Conservation (phyloP, 108 stramenopile species). For the Cyclostephanos invisitatus region DNA sequence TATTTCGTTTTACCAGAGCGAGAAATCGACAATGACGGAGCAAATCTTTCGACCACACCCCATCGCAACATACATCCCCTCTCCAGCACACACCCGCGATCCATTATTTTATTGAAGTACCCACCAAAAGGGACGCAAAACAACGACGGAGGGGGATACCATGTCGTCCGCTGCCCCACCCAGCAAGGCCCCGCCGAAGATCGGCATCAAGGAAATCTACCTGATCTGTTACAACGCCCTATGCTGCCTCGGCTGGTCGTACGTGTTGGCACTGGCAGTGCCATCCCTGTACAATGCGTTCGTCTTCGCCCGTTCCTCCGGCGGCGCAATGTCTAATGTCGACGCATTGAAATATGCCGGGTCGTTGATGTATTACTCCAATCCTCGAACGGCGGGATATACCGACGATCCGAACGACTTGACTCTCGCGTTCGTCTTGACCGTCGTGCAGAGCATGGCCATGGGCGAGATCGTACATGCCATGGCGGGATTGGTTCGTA, state of each 20-base stretch:
- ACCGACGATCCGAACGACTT: constrained; percentile 21
- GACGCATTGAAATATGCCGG: constrained; percentile 24
- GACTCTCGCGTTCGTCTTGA: constrained; percentile 49
- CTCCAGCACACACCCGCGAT: too few relatives aligned
- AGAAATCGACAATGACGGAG: too few relatives aligned
- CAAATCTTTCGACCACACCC: too few relatives aligned
- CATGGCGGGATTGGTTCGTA: constrained; percentile 87
- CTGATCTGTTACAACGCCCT: constrained; percentile 86
- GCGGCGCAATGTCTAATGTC: not conserved
- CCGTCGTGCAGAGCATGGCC: constrained; percentile 75
- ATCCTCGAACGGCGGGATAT: constrained; percentile 51
- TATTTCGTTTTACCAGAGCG: too few relatives aligned
- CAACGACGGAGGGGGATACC: not conserved
- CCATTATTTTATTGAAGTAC: too few relatives aligned
- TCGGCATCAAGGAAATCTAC: constrained; percentile 67
- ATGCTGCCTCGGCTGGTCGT: constrained; percentile 89
- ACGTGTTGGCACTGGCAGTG: constrained; percentile 63
- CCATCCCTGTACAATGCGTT: constrained; percentile 42
- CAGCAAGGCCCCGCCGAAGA: not conserved
- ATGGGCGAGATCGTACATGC: constrained; percentile 92
- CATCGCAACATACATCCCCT: too few relatives aligned
- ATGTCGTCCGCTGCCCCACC: not conserved
- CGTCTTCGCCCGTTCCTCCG: constrained; percentile 22
- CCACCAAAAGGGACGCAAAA: not conserved
- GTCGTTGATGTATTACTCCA: constrained; percentile 33